These are phyloP conservation scores for Jamesozyma jinghongensis DNA, from an alignment of 805 yeast species.

Conservation along the genomic window DNA sequence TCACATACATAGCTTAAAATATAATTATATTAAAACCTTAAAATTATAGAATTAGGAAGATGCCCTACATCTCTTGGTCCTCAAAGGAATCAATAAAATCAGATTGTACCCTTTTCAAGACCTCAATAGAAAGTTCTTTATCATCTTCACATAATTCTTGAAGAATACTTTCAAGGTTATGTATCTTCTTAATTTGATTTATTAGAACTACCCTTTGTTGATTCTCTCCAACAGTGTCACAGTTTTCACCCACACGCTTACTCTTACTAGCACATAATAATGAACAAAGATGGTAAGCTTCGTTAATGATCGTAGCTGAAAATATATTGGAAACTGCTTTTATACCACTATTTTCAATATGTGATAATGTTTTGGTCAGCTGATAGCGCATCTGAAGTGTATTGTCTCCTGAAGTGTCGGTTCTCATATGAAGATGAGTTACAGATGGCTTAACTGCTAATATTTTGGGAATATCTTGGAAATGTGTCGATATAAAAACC, in stretches of 20 bases:
- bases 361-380: conserved; percentile 13
- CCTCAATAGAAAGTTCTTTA: background rate
- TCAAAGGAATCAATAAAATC: background rate
- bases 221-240: background rate
- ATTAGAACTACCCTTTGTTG: background rate
- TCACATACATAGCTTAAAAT: too few relatives aligned
- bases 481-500: conserved; percentile 39
- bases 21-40: too few relatives aligned
- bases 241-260: background rate
- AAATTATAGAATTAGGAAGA: too few relatives aligned
- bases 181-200: conserved; percentile 1
- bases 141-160: background rate
- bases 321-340: conserved; percentile 24
- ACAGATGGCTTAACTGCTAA: conserved; percentile 31
- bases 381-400: conserved; percentile 28
- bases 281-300: conserved; percentile 24
- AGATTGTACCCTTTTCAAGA: background rate
- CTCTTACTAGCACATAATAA: background rate
- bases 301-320: conserved; percentile 16
- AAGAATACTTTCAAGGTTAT: background rate
- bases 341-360: conserved; percentile 29
- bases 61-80: too few relatives aligned
- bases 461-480: conserved; percentile 33
- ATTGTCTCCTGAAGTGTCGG: conserved; percentile 12
- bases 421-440: conserved; percentile 32